Conservation (phyloP, 2,329 filamentous ascomycete species). For the Chalaropsis ovoidea region DNA sequence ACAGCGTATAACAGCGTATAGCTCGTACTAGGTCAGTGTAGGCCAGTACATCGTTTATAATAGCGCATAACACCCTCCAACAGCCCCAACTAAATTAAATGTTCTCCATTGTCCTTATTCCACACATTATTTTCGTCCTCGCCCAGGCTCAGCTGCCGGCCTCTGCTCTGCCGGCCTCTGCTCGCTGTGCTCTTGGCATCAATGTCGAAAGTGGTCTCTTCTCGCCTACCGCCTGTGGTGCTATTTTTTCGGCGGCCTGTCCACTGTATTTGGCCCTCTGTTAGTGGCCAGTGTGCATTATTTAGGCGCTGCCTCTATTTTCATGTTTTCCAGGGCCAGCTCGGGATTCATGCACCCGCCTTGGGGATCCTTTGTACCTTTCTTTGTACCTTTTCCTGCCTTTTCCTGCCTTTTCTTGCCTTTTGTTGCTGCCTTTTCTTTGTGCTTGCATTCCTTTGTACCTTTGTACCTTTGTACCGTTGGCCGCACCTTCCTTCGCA, state of each 20-base stretch:
- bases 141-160: neutral
- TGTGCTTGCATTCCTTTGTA: neutral
- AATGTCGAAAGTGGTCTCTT: neutral
- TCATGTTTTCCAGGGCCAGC: neutral
- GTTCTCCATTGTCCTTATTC: no score
- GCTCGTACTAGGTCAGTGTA: no score
- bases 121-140: neutral
- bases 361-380: neutral
- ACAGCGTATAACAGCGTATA: no score
- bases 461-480: conserved; percentile 3
- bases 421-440: neutral
- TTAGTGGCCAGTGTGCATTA: neutral
- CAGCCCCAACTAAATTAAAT: no score
- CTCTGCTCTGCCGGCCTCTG: neutral
- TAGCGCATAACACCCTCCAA: no score
- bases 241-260: neutral
- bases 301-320: neutral
- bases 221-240: neutral
- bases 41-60: no score
- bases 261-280: neutral
- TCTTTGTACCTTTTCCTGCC: neutral
- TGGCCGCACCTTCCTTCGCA: neutral
- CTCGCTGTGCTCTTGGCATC: neutral
- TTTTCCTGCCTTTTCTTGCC: neutral
- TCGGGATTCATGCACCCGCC: neutral